Percentiles rank a stretch among this genome's conserved stretches.
Conservation (phyloP, 1,284 basidiomycete species). For the Kalmanozyma brasiliensis region DNA sequence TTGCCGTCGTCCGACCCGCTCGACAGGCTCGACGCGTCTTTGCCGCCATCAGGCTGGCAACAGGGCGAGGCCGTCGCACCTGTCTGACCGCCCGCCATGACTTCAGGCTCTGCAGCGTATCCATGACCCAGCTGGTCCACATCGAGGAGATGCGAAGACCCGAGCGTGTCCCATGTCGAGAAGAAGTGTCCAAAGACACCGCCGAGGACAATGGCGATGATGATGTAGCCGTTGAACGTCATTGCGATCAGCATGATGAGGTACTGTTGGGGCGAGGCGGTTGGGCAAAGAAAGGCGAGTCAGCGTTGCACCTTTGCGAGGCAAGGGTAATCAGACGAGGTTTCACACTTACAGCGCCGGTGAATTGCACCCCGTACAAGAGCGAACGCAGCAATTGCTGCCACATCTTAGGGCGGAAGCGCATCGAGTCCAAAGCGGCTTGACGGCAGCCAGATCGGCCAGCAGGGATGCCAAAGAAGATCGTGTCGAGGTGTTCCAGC, state of each 20-base stretch:
- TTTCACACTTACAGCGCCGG: slow-evolving; percentile 47
- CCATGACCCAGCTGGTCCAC: slow-evolving; percentile 27
- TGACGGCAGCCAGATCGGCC: slow-evolving; percentile 19
- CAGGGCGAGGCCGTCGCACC: slow-evolving; percentile 8
- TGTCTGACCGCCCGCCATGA: not conserved
- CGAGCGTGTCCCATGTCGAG: slow-evolving; percentile 58
- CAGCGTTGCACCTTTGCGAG: not conserved
- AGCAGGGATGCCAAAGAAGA: slow-evolving; percentile 40
- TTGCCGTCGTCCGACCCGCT: slow-evolving; percentile 28
- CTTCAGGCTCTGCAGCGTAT: slow-evolving; percentile 10
- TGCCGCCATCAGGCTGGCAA: slow-evolving; percentile 14
- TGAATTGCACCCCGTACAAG: slow-evolving; percentile 57
- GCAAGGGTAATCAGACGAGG: not conserved
- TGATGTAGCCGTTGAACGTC: slow-evolving; percentile 64
- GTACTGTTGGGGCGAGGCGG: slow-evolving; percentile 28
- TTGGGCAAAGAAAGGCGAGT: not conserved
- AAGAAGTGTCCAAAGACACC: slow-evolving; percentile 61
- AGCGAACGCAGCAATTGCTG: slow-evolving; percentile 60
- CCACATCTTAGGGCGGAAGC: slow-evolving; percentile 42
- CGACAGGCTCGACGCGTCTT: slow-evolving; percentile 29
- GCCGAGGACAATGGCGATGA: slow-evolving; percentile 60
- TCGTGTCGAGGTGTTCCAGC: slow-evolving; percentile 37
- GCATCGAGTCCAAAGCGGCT: slow-evolving; percentile 39
- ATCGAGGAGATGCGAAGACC: slow-evolving; percentile 34
- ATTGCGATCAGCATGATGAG: slow-evolving; percentile 63